Percentiles rank a stretch among this genome's conserved stretches.
Conservation (phyloP, 2,329 filamentous ascomycete species). For the Amphichorda felina region DNA sequence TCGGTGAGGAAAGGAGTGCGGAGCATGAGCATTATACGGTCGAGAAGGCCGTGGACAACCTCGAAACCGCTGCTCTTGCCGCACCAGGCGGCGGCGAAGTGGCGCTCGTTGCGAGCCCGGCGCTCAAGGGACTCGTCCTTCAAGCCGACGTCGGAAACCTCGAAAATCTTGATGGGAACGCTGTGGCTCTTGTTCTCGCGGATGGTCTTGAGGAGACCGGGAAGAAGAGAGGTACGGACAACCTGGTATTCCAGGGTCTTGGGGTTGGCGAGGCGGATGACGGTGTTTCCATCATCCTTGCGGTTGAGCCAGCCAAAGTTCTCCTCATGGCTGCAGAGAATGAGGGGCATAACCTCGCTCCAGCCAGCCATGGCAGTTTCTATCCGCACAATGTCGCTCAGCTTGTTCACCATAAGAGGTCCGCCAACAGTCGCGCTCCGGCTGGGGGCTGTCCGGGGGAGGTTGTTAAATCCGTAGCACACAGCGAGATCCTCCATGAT, state of each 20-base stretch:
- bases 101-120: slow-evolving; percentile 82
- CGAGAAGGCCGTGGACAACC: slow-evolving; percentile 84
- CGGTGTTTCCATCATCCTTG: slow-evolving; percentile 72
- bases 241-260: slow-evolving; percentile 92
- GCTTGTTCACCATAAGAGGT: slow-evolving; percentile 85
- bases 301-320: slow-evolving; percentile 95
- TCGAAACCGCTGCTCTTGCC: slow-evolving; percentile 93
- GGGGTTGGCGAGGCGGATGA: slow-evolving; percentile 78
- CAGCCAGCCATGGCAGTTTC: slow-evolving; percentile 92
- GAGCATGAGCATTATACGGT: slow-evolving; percentile 87
- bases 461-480: slow-evolving; percentile 93
- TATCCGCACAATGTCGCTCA: slow-evolving; percentile 77
- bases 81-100: slow-evolving; percentile 93
- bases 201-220: slow-evolving; percentile 85
- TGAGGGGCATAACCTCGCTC: slow-evolving; percentile 92
- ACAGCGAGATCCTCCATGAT: slow-evolving; percentile 98
- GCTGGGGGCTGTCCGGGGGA: slow-evolving; percentile 77
- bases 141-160: slow-evolving; percentile 82
- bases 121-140: slow-evolving; percentile 76
- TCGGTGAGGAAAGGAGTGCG: slow-evolving; percentile 67
- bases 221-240: slow-evolving; percentile 75
- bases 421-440: slow-evolving; percentile 79
- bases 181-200: slow-evolving; percentile 84
- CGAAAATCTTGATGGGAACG: slow-evolving; percentile 85
- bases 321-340: slow-evolving; percentile 94